Conservation (phyloP, 2,329 filamentous ascomycete species). For the Fusarium cicatricum region DNA sequence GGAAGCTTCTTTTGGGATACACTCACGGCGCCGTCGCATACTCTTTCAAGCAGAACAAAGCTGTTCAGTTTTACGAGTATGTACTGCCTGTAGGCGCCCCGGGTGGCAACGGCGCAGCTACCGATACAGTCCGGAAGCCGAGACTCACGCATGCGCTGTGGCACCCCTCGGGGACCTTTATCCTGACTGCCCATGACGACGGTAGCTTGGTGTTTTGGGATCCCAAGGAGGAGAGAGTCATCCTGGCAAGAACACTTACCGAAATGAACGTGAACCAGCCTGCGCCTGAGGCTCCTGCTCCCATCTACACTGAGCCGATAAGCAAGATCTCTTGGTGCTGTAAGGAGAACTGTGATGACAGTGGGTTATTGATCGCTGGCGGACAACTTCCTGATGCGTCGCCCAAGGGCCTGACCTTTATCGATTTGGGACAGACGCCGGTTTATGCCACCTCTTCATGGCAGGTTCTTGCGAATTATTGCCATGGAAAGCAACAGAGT, state of each 20-base stretch:
- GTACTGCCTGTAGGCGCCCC: conserved; percentile 81
- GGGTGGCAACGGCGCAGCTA: conserved; percentile 75
- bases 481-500: conserved; percentile 77
- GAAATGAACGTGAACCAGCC: conserved; percentile 78
- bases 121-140: conserved; percentile 72
- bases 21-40: conserved; percentile 87
- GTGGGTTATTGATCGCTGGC: conserved; percentile 84
- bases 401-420: conserved; percentile 82
- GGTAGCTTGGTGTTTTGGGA: conserved; percentile 96
- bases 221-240: conserved; percentile 81
- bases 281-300: conserved; percentile 57
- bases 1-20: conserved; percentile 91
- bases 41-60: conserved; percentile 90
- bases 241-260: conserved; percentile 83
- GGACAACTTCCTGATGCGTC: conserved; percentile 73
- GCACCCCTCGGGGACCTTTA: conserved; percentile 93
- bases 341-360: conserved; percentile 93
- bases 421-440: conserved; percentile 89
- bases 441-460: conserved; percentile 92
- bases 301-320: conserved; percentile 76
- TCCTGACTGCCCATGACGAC: conserved; percentile 88
- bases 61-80: conserved; percentile 84
- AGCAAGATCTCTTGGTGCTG: conserved; percentile 90
- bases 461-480: conserved; percentile 81
- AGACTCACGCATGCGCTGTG: conserved; percentile 84